phyloP scores from a whole-genome alignment of 1,139 yeast species.

The Ogataea hybrid region DNA sequence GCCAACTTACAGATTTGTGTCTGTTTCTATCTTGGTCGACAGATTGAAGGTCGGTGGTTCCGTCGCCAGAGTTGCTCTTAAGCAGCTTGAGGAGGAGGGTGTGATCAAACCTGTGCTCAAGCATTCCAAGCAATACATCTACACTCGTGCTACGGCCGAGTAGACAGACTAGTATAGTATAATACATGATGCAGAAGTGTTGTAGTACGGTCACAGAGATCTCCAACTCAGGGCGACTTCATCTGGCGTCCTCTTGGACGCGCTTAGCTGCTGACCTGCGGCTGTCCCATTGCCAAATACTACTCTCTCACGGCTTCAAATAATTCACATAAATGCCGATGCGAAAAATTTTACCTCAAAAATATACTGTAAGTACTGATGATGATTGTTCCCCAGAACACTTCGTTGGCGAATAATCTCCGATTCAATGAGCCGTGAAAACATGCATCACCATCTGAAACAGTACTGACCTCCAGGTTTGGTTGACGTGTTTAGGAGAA shows the following conservation, averaged over 20 bases:
- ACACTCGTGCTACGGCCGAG: slow-evolving; percentile 77
- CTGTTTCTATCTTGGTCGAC: slow-evolving; percentile 97
- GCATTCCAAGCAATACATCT: slow-evolving; percentile 97
- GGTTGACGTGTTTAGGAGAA: slow-evolving; percentile 10
- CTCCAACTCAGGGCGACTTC: background rate
- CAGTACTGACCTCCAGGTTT: slow-evolving; percentile 9
- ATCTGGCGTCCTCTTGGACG: background rate
- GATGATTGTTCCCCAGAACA: slow-evolving; percentile 34
- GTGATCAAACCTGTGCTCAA: slow-evolving; percentile 90
- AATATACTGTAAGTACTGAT: slow-evolving; percentile 14
- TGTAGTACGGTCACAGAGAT: background rate
- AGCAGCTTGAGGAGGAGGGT: slow-evolving; percentile 94
- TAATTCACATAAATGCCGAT: background rate
- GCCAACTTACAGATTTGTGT: slow-evolving; percentile 97
- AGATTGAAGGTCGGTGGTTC: slow-evolving; percentile 99
- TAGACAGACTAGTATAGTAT: slow-evolving; percentile 36
- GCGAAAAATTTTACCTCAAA: background rate
- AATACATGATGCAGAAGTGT: slow-evolving; percentile 1
- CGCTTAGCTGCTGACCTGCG: background rate
- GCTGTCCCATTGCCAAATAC: no score
- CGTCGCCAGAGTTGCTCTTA: slow-evolving; percentile 96
- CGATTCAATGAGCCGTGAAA: slow-evolving; percentile 54
- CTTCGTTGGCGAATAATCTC: slow-evolving; percentile 35
- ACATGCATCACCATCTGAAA: slow-evolving; percentile 94
- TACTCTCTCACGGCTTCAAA: no score